Conservation (phyloP, 2,329 filamentous ascomycete species). For the Aspergillus sp. region DNA sequence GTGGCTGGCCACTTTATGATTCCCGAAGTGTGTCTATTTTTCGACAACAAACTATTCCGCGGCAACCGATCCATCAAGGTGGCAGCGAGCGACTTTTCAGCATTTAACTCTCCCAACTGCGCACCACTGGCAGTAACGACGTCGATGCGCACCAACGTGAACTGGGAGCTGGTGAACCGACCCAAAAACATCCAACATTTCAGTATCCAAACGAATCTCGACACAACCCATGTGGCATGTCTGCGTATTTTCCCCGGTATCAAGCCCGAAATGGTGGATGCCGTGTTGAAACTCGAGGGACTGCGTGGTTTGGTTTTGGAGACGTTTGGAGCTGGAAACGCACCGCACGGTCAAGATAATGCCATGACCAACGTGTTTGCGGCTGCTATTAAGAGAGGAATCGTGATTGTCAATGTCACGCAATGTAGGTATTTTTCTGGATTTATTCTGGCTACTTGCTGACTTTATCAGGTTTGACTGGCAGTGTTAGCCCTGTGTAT, state of each 20-base stretch:
- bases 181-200: slow-evolving; percentile 72
- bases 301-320: slow-evolving; percentile 80
- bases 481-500: slow-evolving; percentile 73
- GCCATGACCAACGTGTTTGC: slow-evolving; percentile 73
- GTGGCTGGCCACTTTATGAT: slow-evolving; percentile 90
- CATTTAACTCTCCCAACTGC: slow-evolving; percentile 84
- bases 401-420: slow-evolving; percentile 85
- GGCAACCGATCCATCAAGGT: slow-evolving; percentile 87
- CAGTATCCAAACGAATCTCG: slow-evolving; percentile 66
- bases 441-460: neutral
- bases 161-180: slow-evolving; percentile 72
- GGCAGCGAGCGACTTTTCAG: slow-evolving; percentile 78
- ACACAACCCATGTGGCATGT: slow-evolving; percentile 85
- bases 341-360: slow-evolving; percentile 75
- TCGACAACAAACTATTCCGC: slow-evolving; percentile 84
- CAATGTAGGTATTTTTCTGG: slow-evolving; percentile 63
- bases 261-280: slow-evolving; percentile 87
- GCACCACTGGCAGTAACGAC: slow-evolving; percentile 77
- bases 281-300: slow-evolving; percentile 70
- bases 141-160: slow-evolving; percentile 72
- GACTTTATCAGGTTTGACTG: slow-evolving; percentile 47
- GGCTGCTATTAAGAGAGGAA: slow-evolving; percentile 71
- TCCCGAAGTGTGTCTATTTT: slow-evolving; percentile 89
- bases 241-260: slow-evolving; percentile 89
- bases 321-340: slow-evolving; percentile 90